Percentiles rank a stretch among this genome's conserved stretches.
phyloP scores from a whole-genome alignment of 805 yeast genomes.

The Maudiozyma saulgeensis region DNA sequence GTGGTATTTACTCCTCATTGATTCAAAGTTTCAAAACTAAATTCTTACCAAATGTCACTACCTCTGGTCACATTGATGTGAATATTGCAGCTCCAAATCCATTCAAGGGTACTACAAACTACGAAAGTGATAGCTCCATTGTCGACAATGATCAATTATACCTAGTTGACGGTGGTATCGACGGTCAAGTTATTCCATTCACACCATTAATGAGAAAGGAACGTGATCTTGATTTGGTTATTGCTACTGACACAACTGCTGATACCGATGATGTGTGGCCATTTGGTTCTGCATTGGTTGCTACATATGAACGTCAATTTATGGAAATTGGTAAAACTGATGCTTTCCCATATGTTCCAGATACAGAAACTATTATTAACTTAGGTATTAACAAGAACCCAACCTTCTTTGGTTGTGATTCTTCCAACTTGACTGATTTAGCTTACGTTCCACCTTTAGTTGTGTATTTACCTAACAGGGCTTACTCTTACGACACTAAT shows the following conservation, averaged over 20 bases:
- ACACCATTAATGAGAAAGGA: slow-evolving; percentile 50
- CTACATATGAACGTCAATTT: slow-evolving; percentile 53
- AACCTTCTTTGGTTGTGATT: slow-evolving; percentile 75
- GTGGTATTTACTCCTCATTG: slow-evolving; percentile 38
- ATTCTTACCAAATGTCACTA: slow-evolving; percentile 38
- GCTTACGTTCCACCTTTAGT: slow-evolving; percentile 58
- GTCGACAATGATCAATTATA: slow-evolving; percentile 35
- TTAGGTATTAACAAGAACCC: slow-evolving; percentile 58
- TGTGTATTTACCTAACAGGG: slow-evolving; percentile 68
- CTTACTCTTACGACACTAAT: slow-evolving; percentile 55
- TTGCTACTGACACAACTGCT: slow-evolving; percentile 59
- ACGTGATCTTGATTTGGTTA: slow-evolving; percentile 51
- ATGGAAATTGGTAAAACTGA: slow-evolving; percentile 43
- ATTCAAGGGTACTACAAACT: slow-evolving; percentile 37
- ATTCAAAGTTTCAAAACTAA: slow-evolving; percentile 31
- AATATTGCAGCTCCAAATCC: slow-evolving; percentile 74
- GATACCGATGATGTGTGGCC: slow-evolving; percentile 59
- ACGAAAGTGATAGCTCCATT: slow-evolving; percentile 28
- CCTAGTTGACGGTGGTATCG: slow-evolving; percentile 68
- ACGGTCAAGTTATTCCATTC: slow-evolving; percentile 51
- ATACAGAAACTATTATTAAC: slow-evolving; percentile 45
- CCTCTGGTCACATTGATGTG: slow-evolving; percentile 46
- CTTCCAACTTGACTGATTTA: slow-evolving; percentile 48
- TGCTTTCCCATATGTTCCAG: slow-evolving; percentile 76
- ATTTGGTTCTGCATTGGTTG: slow-evolving; percentile 48